Base-by-base conservation (phyloP, 148 eudicot species). In the Camellia granthamiana region DNA sequence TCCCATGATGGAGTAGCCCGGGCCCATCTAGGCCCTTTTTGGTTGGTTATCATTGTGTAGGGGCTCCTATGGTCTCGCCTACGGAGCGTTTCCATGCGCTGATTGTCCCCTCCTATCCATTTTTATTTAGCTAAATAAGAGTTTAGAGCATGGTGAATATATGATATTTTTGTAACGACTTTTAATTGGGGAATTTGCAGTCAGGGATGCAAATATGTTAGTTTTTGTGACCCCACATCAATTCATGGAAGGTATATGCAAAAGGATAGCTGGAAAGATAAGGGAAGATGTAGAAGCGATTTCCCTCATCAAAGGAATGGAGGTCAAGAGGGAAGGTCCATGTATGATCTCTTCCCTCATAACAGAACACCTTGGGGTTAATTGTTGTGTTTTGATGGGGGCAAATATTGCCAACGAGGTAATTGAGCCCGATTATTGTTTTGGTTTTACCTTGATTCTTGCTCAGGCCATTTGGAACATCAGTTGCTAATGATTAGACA, bases 221-320 rank as follows among this genome's bases (percentile, higher is more conserved):
- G 98, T 94, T 19, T 96, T 94, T 85, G 99, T 96, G 78, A 94
- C 94, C 19, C 99, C 99, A 5, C 99, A 96, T 91, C 99, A 96
- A 52, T 96, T 91, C 83, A 87, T 92, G 80, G 94, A 89, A 81
- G 97, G 90, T 42, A 87, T 94, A 83, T 92, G 97, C 81, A 90
- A 79, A 78, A 86, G 75, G 65, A 87, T 97, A 47, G 85, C 79
- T 47, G 97, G 95, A 65, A 97, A 97, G 81, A 83, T 92, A 78
- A 87, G 83, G 74, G 69, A 80, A 58, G 92, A 89, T 77, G 95
- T 83, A 3, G 88, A 92, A 85, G 98, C 97, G 54, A 89, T 97
- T 84, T 97, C 99, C 58, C 84, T 97, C 60, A 90, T 93, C 55
- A 96, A 96, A 91, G 99, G 99, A 77, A 93, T 96, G 99, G 97